Evolutionary conservation across 345 rosid genomes (phyloP), one percentile per base, ranked within the genome.

Genomic region (Geranium brycei): DNA sequence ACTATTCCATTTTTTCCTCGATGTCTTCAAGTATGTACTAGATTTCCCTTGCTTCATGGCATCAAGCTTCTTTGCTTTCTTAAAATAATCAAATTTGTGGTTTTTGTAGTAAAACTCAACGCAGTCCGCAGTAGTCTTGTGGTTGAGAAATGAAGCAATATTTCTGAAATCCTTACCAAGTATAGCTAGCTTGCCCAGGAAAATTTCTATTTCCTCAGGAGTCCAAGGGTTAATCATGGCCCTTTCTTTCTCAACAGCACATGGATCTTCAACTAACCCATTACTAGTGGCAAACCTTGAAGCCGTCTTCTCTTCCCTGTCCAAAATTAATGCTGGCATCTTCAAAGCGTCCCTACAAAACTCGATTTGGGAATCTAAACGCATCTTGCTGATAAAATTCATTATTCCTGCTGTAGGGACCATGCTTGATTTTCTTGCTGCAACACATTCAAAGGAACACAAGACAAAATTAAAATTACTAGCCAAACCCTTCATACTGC

Each of bases 111-210:
- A 95, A 75, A 91, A 95, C 72, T 91, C 88, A 51, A 95, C 85
- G 72, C 99, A 95, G 75, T 88, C 97, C n/a, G 99, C 97, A 73
- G 91, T 90, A 59, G 87, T 88, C 79, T 91, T 95, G 70, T 88
- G 87, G 62, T 85, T 84, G 62, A 95, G 88, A 77, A 74, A 90
- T 31, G 95, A 77, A 73, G 97, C 89, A 73, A 95, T 87, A 77
- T 79, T 88, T 62, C 74, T 71, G 73, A 95, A 95, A 78, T 91
- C 87, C 77, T 95, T 95, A 69, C 99, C 97, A 60, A 79, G 82
- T 31, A 69, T 57, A 7, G 86, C 87, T 58, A 95, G 72, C 83
- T 88, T 91, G 63, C 80, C 77, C 68, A 95, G 79, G 72, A 95
- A 91, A 63, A 75, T 79, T 60, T 84, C 96, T 63, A 63, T 84